Evolutionary conservation across 2,329 filamentous ascomycete genomes (phyloP).

Genomic region (Venturia asperata): DNA sequence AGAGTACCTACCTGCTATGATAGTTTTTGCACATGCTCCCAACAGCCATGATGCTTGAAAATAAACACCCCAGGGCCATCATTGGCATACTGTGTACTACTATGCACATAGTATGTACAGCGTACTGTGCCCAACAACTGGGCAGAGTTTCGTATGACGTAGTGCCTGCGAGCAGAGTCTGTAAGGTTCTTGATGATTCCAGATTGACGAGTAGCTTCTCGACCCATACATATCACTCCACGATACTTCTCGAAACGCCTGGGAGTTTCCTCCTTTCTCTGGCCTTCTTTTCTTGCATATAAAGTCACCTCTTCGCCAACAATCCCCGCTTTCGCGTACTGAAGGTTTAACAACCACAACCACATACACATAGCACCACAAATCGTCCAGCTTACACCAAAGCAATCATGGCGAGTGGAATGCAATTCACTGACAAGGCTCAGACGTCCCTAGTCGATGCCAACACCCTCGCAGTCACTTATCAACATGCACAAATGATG

Average conservation of each 20-base stretch:
- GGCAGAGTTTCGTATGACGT: neutral
- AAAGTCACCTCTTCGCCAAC: neutral
- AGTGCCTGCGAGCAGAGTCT: neutral
- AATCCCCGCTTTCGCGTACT: neutral
- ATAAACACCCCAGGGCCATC: no score
- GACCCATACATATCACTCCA: neutral
- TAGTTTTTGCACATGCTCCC: no score
- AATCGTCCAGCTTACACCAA: neutral
- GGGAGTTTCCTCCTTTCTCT: no score
- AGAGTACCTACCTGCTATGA: no score
- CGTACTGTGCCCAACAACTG: no score
- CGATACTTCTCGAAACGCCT: neutral
- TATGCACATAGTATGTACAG: no score
- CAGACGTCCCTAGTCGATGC: constrained; percentile 85
- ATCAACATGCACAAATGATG: constrained; percentile 82
- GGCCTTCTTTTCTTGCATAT: neutral
- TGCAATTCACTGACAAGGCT: constrained; percentile 91
- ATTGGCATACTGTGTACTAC: no score
- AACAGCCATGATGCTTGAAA: no score
- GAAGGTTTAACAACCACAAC: neutral
- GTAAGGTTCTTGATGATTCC: neutral
- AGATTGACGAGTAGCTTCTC: neutral
- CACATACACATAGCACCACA: neutral
- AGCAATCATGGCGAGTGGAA: constrained; percentile 60
- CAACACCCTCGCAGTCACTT: constrained; percentile 79